phyloP scores from a whole-genome alignment of 768 basidiomycete genomes.

The Suillus ampliporus region DNA sequence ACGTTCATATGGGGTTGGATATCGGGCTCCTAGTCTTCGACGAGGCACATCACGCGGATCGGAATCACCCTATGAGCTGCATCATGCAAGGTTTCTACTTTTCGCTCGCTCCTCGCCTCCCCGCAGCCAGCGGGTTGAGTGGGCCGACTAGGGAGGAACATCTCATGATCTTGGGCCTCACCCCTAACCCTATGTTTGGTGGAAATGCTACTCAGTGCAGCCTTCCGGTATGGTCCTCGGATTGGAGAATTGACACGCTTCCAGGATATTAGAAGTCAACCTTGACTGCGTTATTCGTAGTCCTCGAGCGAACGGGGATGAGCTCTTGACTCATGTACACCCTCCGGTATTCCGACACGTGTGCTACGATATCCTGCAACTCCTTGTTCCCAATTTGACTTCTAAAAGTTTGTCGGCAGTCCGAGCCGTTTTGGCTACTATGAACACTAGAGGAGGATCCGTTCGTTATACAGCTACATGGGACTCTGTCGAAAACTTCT shows the following conservation, averaged over 20 bases:
- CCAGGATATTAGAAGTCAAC: slow-evolving; percentile 68
- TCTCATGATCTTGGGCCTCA: slow-evolving; percentile 76
- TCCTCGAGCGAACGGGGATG: slow-evolving; percentile 57
- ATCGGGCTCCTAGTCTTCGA: slow-evolving; percentile 76
- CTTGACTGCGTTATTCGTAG: slow-evolving; percentile 70
- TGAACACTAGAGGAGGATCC: slow-evolving; percentile 76
- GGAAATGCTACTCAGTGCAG: slow-evolving; percentile 63
- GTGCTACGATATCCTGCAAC: slow-evolving; percentile 46
- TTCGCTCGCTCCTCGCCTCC: slow-evolving; percentile 45
- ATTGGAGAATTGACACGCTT: slow-evolving; percentile 9
- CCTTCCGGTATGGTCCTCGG: slow-evolving; percentile 56
- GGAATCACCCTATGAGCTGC: slow-evolving; percentile 76
- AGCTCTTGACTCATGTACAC: slow-evolving; percentile 66
- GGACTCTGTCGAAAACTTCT: slow-evolving; percentile 45
- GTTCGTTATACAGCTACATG: slow-evolving; percentile 56
- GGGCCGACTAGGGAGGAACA: slow-evolving; percentile 43
- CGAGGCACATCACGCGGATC: slow-evolving; percentile 80
- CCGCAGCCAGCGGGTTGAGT: slow-evolving; percentile 22
- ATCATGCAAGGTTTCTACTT: slow-evolving; percentile 82
- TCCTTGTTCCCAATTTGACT: slow-evolving; percentile 38
- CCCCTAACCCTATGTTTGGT: slow-evolving; percentile 86
- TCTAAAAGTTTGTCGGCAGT: slow-evolving; percentile 61
- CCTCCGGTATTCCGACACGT: slow-evolving; percentile 67
- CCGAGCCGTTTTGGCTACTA: slow-evolving; percentile 40
- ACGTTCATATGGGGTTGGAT: slow-evolving; percentile 64